A percentile compares a stretch with the other conserved stretches of the same genome.
These are phyloP conservation scores for Xylaria venustula DNA, from an alignment of 495 filamentous ascomycete genomes.

Conservation along the genomic window DNA sequence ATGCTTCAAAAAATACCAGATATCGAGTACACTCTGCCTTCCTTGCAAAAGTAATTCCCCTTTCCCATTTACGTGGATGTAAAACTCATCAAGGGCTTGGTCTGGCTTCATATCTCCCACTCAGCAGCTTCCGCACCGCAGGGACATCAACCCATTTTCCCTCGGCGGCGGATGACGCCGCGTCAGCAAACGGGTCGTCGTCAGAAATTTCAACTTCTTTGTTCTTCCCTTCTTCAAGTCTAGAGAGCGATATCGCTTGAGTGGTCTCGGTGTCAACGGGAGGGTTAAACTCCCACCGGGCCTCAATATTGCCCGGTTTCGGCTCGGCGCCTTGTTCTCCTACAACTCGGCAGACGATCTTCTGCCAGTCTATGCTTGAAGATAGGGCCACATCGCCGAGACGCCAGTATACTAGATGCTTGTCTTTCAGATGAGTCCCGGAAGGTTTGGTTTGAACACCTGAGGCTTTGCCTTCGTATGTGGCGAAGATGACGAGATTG, in stretches of 20 bases:
- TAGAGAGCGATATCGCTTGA: slow-evolving; percentile 63
- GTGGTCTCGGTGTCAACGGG: slow-evolving; percentile 36
- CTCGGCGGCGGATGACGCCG: slow-evolving; percentile 39
- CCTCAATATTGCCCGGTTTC: slow-evolving; percentile 73
- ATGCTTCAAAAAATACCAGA: not conserved
- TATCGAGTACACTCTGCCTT: slow-evolving; percentile 13
- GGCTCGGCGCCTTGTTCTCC: slow-evolving; percentile 73
- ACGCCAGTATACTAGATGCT: slow-evolving; percentile 84
- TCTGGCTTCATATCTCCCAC: slow-evolving; percentile 70
- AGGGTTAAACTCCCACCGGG: slow-evolving; percentile 70
- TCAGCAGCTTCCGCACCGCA: slow-evolving; percentile 68
- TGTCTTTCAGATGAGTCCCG: slow-evolving; percentile 81
- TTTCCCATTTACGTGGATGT: not conserved
- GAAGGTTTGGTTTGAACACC: slow-evolving; percentile 71
- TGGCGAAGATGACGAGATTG: slow-evolving; percentile 79
- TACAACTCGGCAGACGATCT: slow-evolving; percentile 75
- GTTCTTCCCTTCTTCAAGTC: slow-evolving; percentile 44
- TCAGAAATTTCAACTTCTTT: slow-evolving; percentile 31
- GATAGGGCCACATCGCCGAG: slow-evolving; percentile 76
- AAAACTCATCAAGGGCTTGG: not conserved
- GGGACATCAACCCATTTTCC: slow-evolving; percentile 72
- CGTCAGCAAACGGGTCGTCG: slow-evolving; percentile 42
- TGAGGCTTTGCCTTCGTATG: slow-evolving; percentile 67
- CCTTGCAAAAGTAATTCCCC: not conserved
- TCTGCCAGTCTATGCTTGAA: slow-evolving; percentile 51